phyloP scores from a whole-genome alignment of 805 yeast species.

The Brettanomyces anomalus region DNA sequence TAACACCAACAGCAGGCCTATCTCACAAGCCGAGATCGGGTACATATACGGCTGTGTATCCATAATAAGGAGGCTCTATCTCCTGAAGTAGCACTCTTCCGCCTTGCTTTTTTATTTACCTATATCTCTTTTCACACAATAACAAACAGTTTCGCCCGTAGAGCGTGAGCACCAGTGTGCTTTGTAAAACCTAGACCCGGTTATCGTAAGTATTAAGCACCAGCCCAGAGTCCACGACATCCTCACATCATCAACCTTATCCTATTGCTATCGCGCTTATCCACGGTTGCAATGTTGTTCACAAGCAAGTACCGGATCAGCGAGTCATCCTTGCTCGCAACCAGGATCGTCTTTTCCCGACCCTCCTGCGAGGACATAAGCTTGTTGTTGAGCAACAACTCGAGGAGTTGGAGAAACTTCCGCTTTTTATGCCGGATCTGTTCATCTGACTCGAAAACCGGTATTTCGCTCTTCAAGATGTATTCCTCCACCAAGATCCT shows the following conservation, averaged over 20 bases:
- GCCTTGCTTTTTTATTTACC: background rate
- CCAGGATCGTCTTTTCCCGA: slow-evolving; percentile 12
- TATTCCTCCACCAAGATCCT: slow-evolving; percentile 21
- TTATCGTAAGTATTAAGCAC: too few relatives aligned
- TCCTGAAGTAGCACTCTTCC: slow-evolving; percentile 8
- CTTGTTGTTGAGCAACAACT: slow-evolving; percentile 23
- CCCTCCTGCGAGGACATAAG: slow-evolving; percentile 10
- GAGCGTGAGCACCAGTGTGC: too few relatives aligned
- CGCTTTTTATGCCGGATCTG: slow-evolving; percentile 14
- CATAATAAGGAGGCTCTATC: slow-evolving; percentile 39
- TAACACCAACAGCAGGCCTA: slow-evolving; percentile 22
- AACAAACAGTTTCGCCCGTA: too few relatives aligned
- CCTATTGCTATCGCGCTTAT: slow-evolving; percentile 18
- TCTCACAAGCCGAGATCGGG: slow-evolving; percentile 32
- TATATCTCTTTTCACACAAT: too few relatives aligned
- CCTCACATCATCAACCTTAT: slow-evolving; percentile 13
- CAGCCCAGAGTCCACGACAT: too few relatives aligned
- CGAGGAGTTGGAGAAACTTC: slow-evolving; percentile 21
- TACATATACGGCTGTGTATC: slow-evolving; percentile 38
- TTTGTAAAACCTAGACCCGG: too few relatives aligned
- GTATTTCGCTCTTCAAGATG: slow-evolving; percentile 18
- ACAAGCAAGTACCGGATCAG: slow-evolving; percentile 23
- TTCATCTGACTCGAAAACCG: slow-evolving; percentile 13
- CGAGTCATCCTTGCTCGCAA: slow-evolving; percentile 25
- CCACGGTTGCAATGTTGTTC: slow-evolving; percentile 20